A percentile compares a stretch with the other conserved stretches of the same genome.
Conservation (phyloP, 2,329 filamentous ascomycete species). For the Neonectria magnoliae region DNA sequence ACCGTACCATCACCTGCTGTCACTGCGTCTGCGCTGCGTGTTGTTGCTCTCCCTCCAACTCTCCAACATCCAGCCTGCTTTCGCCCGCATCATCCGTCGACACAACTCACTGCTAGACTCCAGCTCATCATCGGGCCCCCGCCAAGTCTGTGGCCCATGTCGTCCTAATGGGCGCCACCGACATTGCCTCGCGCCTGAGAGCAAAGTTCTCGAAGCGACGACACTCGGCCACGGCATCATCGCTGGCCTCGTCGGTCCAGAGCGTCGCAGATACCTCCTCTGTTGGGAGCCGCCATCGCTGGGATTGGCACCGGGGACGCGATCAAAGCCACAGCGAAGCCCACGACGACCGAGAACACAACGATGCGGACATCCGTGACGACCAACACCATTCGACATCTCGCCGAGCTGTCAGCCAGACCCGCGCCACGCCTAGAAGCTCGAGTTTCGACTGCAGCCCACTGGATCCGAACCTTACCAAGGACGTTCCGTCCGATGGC, state of each 20-base stretch:
- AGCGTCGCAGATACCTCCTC: slow-evolving; percentile 37
- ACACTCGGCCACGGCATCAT: slow-evolving; percentile 52
- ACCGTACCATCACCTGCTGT: neutral
- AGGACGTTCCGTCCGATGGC: neutral
- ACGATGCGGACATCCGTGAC: slow-evolving; percentile 22
- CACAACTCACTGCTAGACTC: slow-evolving; percentile 2
- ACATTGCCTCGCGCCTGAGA: slow-evolving; percentile 58
- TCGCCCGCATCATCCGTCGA: neutral
- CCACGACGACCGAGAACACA: slow-evolving; percentile 25
- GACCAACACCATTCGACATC: slow-evolving; percentile 26
- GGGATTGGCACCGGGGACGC: slow-evolving; percentile 34
- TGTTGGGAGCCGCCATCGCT: slow-evolving; percentile 37
- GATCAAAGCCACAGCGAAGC: slow-evolving; percentile 4
- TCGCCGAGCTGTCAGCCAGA: slow-evolving; percentile 36
- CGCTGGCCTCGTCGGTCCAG: slow-evolving; percentile 49
- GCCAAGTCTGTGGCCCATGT: slow-evolving; percentile 32
- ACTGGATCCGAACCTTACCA: slow-evolving; percentile 7
- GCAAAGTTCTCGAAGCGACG: slow-evolving; percentile 56
- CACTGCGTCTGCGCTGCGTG: neutral
- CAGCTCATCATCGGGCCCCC: slow-evolving; percentile 17
- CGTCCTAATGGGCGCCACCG: slow-evolving; percentile 52
- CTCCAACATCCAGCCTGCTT: neutral
- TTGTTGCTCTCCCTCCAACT: neutral
- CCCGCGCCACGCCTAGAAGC: slow-evolving; percentile 30
- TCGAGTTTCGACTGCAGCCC: slow-evolving; percentile 28